A percentile compares a stretch with the other conserved stretches of the same genome.
Conservation (phyloP, 148 eudicot species). For the Cornus florida region DNA sequence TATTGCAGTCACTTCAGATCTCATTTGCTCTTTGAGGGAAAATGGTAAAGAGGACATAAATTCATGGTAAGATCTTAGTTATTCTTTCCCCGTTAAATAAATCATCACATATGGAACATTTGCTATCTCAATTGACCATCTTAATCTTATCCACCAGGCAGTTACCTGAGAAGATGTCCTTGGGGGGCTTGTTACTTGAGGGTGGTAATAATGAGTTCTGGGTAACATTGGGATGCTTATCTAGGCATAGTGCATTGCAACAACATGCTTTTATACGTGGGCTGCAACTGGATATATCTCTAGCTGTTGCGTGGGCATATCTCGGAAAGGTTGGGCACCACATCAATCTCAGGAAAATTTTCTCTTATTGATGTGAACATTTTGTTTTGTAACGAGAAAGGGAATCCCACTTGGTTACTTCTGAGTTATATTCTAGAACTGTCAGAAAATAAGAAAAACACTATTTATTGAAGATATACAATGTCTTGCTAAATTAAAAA, state of each 20-base stretch:
- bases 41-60: conserved; percentile 28
- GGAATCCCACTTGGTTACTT: background rate
- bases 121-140: conserved; percentile 9
- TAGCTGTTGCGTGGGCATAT: conserved; percentile 97
- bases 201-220: conserved; percentile 81
- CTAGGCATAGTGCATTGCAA: conserved; percentile 57
- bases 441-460: background rate
- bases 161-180: conserved; percentile 82
- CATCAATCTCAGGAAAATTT: background rate
- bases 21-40: conserved; percentile 47
- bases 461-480: no score
- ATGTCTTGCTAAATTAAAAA: no score
- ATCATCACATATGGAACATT: background rate
- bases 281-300: conserved; percentile 85
- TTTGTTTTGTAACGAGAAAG: background rate
- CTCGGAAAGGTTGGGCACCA: conserved; percentile 74
- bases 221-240: conserved; percentile 83
- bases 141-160: conserved; percentile 51
- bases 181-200: conserved; percentile 91
- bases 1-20: conserved; percentile 72
- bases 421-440: background rate
- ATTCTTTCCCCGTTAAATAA: background rate
- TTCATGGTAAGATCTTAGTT: conserved; percentile 50
- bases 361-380: background rate
- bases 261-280: conserved; percentile 91